phyloP scores from a whole-genome alignment of 2,329 filamentous ascomycete genomes.

The Ophiostoma sp. region DNA sequence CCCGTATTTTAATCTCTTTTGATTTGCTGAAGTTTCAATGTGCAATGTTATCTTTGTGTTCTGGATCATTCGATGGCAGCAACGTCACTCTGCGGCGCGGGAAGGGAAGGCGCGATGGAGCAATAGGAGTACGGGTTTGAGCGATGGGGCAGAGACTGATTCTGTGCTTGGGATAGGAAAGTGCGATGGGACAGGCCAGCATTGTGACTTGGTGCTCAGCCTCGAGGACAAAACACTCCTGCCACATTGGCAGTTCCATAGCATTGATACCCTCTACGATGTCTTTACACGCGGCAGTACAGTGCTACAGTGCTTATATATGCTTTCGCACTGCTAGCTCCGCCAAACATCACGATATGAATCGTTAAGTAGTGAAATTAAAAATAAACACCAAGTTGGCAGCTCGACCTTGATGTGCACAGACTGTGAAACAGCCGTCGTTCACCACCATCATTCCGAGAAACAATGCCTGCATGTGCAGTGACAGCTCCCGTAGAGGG shows the following conservation, averaged over 20 bases:
- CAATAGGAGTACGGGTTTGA: background rate
- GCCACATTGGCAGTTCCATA: background rate
- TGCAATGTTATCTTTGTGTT: background rate
- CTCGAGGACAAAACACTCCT: background rate
- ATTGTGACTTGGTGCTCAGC: background rate
- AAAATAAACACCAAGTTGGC: background rate
- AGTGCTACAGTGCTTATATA: background rate
- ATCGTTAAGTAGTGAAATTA: too few species aligned
- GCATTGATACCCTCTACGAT: background rate
- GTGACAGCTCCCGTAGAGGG: background rate
- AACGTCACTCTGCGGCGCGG: slow-evolving; percentile 8
- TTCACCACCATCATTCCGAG: background rate
- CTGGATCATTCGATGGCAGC: slow-evolving; percentile 3
- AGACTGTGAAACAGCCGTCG: background rate
- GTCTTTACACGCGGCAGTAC: background rate
- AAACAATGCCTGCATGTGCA: background rate
- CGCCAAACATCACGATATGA: too few species aligned
- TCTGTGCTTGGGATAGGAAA: background rate
- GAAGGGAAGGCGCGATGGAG: slow-evolving; percentile 7
- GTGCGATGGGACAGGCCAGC: background rate
- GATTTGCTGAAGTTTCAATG: background rate
- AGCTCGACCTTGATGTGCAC: background rate
- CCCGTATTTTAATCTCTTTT: background rate
- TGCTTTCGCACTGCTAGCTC: background rate
- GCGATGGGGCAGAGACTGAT: background rate